Evolutionary conservation across 805 yeast genomes (phyloP).

Genomic region (Saccharomycopsis amapae): DNA sequence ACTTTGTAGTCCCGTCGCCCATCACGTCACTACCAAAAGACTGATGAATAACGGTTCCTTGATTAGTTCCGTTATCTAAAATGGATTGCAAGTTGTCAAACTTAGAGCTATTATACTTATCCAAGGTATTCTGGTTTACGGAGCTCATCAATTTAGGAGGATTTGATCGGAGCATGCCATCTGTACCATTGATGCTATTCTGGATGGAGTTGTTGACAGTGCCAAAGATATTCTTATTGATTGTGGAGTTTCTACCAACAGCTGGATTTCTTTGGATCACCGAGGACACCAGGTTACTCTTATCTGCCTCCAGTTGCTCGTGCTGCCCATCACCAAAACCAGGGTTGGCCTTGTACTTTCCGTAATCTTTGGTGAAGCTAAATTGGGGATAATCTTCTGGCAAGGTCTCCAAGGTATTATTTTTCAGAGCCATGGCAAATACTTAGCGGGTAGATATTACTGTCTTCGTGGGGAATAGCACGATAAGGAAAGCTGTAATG

Average conservation of each 20-base stretch:
- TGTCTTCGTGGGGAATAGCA: too few relatives aligned
- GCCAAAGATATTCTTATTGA: background rate
- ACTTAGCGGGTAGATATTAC: too few relatives aligned
- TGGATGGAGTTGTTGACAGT: background rate
- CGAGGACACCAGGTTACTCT: too few relatives aligned
- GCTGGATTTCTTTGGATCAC: too few relatives aligned
- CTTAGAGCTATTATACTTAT: conserved; percentile 10
- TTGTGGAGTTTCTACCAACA: too few relatives aligned
- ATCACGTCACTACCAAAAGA: background rate
- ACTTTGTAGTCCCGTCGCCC: conserved; percentile 11
- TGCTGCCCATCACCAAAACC: too few relatives aligned
- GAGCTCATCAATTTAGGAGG: background rate
- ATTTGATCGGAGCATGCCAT: too few relatives aligned
- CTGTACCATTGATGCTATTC: too few relatives aligned
- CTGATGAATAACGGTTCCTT: conserved; percentile 13
- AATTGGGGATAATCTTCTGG: conserved; percentile 21
- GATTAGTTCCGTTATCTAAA: conserved; percentile 6
- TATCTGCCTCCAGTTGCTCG: too few relatives aligned
- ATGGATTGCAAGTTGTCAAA: conserved; percentile 20
- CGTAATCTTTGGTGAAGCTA: conserved; percentile 10
- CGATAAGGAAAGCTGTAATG: too few relatives aligned
- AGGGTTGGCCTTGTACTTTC: conserved; percentile 16
- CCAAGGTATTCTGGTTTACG: background rate
- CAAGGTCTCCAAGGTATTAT: conserved; percentile 19
- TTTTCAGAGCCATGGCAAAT: too few relatives aligned